phyloP scores from a whole-genome alignment of 371 early-diverging fungal genomes.

The Coemansia sp. region DNA sequence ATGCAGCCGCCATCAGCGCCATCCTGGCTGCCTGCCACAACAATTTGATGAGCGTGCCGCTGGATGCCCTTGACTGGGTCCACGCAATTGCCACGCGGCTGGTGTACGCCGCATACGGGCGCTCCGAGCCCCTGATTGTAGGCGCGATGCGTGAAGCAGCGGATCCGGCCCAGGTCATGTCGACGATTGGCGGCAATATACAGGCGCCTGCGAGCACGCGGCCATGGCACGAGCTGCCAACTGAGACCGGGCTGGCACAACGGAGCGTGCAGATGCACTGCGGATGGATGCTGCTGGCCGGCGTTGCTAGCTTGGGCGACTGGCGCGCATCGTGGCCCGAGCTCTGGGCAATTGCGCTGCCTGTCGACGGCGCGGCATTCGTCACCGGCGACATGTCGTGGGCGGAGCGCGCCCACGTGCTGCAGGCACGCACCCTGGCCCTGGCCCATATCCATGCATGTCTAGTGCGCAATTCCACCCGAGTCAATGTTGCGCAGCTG shows the following conservation, averaged over 20 bases:
- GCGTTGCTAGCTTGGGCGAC: slow-evolving; percentile 23
- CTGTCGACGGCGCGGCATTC: slow-evolving; percentile 17
- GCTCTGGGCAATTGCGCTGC: slow-evolving; percentile 41
- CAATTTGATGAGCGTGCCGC: slow-evolving; percentile 15
- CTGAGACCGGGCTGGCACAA: background rate
- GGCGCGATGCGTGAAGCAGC: slow-evolving; percentile 1
- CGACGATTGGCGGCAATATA: background rate
- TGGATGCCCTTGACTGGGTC: slow-evolving; percentile 43
- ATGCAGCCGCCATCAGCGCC: slow-evolving; percentile 25
- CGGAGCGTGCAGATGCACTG: slow-evolving; percentile 35
- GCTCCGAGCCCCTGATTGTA: slow-evolving; percentile 16
- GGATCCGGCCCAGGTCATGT: slow-evolving; percentile 17
- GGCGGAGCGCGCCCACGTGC: slow-evolving; percentile 24
- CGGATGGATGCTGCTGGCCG: slow-evolving; percentile 46
- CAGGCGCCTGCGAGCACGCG: background rate
- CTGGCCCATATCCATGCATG: slow-evolving; percentile 28
- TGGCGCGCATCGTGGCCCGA: slow-evolving; percentile 24
- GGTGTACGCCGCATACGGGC: slow-evolving; percentile 33
- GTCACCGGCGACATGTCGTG: slow-evolving; percentile 40
- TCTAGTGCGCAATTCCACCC: background rate
- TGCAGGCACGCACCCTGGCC: slow-evolving; percentile 43
- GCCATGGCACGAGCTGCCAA: background rate
- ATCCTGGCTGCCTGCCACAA: slow-evolving; percentile 5
- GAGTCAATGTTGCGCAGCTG: background rate
- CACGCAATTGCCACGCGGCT: slow-evolving; percentile 32